Evolutionary conservation across 2,329 filamentous ascomycete species (phyloP), one percentile per base, ranked within the genome.

Genomic region (Xylaria sp.): DNA sequence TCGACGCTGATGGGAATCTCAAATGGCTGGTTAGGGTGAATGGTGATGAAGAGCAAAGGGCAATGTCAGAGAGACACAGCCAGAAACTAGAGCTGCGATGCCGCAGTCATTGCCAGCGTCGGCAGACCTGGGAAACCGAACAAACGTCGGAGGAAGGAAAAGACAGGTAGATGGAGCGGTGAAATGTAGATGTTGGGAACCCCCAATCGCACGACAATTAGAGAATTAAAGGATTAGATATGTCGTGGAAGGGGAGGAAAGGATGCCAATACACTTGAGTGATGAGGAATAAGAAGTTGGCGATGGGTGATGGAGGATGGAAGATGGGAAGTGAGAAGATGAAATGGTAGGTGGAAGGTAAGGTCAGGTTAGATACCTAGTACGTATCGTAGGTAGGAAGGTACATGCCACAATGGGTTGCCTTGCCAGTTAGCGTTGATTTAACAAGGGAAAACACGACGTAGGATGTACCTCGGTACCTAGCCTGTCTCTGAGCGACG

Each of bases 71-170:
- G 23, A 56, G 59, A 62, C 57, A 58, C 39, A 51, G 37, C 58
- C 60, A 58, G 42, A 44, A 39, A 57, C 52, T 63, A 62, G 35
- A 47, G 19, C 49, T 10, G 51, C 30, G 52, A 37, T 52, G 44
- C 13, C 39, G 46, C n/a, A 59, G 54, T 63, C 63, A 63, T 61
- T 44, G 61, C 63, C 42, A 58, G 54, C 63, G 61, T 61, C 42
- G 61, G 61, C 42, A 58, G 54, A 42, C 18, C 49, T 13, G 39
- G 2, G 13, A 52, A 5, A 5, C n/a, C 2, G 18, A 54, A 46
- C 54, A 10, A 13, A 42, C 42, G 37, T 37, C 23, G 56, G 52
- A 53, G 19, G 18, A 19, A 11, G 35, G 34, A 18, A 55, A 19
- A 42, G 35, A 58, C 30, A 55, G 53, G 39, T 9, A 55, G 53